Evolutionary conservation across 805 yeast species (phyloP), one percentile per base, ranked within the genome.

Genomic region (Ogataea parapolymorpha): DNA sequence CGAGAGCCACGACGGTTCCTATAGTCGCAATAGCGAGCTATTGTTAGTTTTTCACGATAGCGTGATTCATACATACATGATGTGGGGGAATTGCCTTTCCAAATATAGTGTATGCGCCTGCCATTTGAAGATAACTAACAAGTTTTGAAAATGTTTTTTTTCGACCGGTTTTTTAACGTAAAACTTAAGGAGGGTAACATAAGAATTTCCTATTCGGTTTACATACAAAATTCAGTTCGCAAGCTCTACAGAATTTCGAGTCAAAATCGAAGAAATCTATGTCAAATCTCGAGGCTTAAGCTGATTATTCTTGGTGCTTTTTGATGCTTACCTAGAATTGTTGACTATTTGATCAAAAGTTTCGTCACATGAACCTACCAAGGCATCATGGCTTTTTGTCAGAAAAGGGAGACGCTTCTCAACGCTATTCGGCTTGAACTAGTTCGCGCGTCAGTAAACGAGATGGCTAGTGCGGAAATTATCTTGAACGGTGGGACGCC

Each of bases 21-120:
- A 90, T 72, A 32, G 96, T 88, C 53, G 82, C 93, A 51, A 90
- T 63, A 35, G 96, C 84, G 63, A 90, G 77, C 79, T 74, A 10
- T 13, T 14, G 10, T 13, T 11, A 25, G 14, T 11, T 4, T 7
- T 20, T 8, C 9, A 29, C 28, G 42, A 35, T 28, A 38, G 33
- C 25, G 8, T 15, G 3, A 2, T 11, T 26, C 7, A 30, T 16
- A 69, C 77, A 26, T 68, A 74, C 79, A 52, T 79, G 84, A 70
- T 89, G 91, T 47, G 97, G 79, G 58, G 80, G 88, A 58, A 89
- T 80, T 50, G 85, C 67, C 71, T 75, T 87, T 47, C 98, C 98
- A 58, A 88, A 71, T 56, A 90, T 83, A 47, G 72, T 72, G 75
- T 90, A 90, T 62, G 88, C 85, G 59, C 85, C 79, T 67, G 85